phyloP scores from a whole-genome alignment of 1,284 basidiomycete genomes.

The Ganoderma meredithae region DNA sequence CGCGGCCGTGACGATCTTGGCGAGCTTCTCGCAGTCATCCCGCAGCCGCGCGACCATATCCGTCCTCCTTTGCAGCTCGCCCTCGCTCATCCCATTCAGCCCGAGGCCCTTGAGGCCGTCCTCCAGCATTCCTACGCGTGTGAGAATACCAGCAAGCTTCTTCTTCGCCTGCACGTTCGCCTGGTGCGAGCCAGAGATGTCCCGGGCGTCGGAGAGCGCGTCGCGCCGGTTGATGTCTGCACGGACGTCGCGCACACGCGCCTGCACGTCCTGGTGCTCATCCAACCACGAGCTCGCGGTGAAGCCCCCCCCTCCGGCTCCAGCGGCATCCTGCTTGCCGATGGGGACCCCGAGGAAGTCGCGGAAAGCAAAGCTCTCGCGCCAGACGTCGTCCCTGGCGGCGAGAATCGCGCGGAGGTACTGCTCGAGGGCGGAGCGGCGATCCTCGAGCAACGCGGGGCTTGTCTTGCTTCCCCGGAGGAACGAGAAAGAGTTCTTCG shows the following conservation, averaged over 20 bases:
- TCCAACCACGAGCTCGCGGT: constrained; percentile 85
- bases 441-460: constrained; percentile 70
- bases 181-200: constrained; percentile 78
- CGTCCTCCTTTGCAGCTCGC: constrained; percentile 83
- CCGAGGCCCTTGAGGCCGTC: constrained; percentile 73
- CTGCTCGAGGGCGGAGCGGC: constrained; percentile 78
- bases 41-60: constrained; percentile 85
- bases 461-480: constrained; percentile 53
- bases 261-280: constrained; percentile 80
- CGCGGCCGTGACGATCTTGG: constrained; percentile 78
- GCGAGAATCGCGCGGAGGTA: constrained; percentile 89
- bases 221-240: constrained; percentile 89
- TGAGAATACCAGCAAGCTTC: constrained; percentile 77
- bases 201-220: constrained; percentile 77
- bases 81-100: constrained; percentile 77
- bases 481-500: constrained; percentile 80
- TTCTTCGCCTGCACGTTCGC: constrained; percentile 87
- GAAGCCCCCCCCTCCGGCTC: constrained; percentile 47
- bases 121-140: constrained; percentile 75
- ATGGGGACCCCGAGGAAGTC: constrained; percentile 88
- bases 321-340: constrained; percentile 53
- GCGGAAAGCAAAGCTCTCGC: constrained; percentile 80
- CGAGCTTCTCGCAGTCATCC: constrained; percentile 87
- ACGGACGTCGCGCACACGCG: constrained; percentile 80
- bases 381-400: constrained; percentile 84